phyloP scores from a whole-genome alignment of 2,329 filamentous ascomycete genomes.

The Neopestalotiopsis sp. region DNA sequence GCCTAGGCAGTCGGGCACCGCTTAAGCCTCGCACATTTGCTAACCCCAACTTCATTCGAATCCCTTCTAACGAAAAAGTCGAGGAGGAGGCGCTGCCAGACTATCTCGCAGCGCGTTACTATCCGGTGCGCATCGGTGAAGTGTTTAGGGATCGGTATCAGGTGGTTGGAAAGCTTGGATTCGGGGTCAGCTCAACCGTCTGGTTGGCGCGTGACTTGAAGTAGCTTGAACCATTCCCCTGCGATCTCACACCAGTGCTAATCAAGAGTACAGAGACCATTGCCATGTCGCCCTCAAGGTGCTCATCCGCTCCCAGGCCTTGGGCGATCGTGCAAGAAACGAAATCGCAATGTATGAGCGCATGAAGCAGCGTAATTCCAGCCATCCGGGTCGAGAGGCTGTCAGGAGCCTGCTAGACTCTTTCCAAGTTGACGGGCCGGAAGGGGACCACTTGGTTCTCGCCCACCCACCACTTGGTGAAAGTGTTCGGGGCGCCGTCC shows the following conservation, averaged over 20 bases:
- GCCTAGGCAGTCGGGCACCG: not conserved
- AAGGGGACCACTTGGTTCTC: conserved; percentile 42
- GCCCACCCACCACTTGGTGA: conserved; percentile 50
- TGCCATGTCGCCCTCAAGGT: conserved; percentile 43
- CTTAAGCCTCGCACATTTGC: not conserved
- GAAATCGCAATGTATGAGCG: conserved; percentile 2
- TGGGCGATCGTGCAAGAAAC: not conserved
- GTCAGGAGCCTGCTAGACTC: conserved; percentile 43
- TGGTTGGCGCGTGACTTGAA: conserved; percentile 30
- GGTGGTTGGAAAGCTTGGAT: conserved; percentile 31
- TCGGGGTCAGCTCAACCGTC: conserved; percentile 28
- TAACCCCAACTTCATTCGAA: not conserved
- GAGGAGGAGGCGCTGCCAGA: conserved; percentile 22
- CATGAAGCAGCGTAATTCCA: conserved; percentile 1
- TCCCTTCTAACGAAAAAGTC: conserved; percentile 5
- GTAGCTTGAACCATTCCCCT: conserved; percentile 13
- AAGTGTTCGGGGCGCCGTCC: no score
- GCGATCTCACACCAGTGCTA: not conserved
- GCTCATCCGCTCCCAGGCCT: conserved; percentile 30
- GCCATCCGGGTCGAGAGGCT: conserved; percentile 37
- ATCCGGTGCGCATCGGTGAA: conserved; percentile 23
- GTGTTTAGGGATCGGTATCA: conserved; percentile 28
- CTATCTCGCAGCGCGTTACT: conserved; percentile 19
- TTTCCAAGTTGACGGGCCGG: conserved; percentile 42
- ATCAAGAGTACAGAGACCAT: conserved; percentile 14